Base-by-base conservation (phyloP, 129 eudicot genomes). In the Tagetes patula region DNA sequence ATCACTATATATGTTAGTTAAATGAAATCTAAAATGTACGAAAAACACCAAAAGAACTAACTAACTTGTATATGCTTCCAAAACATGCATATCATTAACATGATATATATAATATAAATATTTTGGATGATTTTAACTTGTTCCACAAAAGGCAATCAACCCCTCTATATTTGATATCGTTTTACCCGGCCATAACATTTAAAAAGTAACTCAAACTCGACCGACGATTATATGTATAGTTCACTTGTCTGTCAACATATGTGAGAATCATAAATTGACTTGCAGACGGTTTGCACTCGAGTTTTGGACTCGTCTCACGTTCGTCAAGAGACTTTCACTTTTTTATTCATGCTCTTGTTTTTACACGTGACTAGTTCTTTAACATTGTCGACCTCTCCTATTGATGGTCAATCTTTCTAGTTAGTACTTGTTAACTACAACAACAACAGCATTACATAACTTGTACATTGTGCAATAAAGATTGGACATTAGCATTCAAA, bases 251-350 rank as follows among this genome's bases (percentile, higher is more conserved):
- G 40, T 59, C 7, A 62, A 30, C 56, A 6, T 65, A 13, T 6
- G n/a, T 32, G 46, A 41, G 70, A 69, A 42, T 32, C 50, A 58
- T 59, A 69, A 47, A 71, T 61, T 75, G 76, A 77, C 76, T 60
- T 60, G 7, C 5, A 48, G 32, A 14, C 5, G 47, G 36, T 69
- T 69, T 69, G 45, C 12, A 36, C 9, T 60, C 61, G 54, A 59
- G 34, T 41, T 10, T 78, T 71, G 67, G 61, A 53, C 52, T 63
- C 68, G n/a, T 78, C 27, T 20, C 27, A 20, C 27, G 27, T 20
- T 20, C 27, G 27, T 20, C 27, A 20, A 20, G 27, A 20, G 27
- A 20, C 27, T 20, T 20, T 20, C 27, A 20, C 27, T 20, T 20
- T 20, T 20, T 20, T 20, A 20, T 33, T 2, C 5, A 20, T 33